phyloP scores from a whole-genome alignment of 108 stramenopile genomes.

The Skeletonema tropicum region DNA sequence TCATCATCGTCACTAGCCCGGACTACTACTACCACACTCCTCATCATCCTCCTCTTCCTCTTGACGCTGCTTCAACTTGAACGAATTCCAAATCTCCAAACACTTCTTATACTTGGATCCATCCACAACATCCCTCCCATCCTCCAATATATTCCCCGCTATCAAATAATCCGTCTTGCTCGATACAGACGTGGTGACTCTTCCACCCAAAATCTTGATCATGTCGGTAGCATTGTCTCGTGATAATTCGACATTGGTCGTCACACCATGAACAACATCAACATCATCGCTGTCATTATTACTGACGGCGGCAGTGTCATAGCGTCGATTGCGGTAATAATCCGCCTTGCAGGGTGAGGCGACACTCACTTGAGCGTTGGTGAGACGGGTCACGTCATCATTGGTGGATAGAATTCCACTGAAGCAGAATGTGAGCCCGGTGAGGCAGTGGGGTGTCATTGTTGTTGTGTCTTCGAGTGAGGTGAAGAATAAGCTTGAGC shows the following conservation, averaged over 20 bases:
- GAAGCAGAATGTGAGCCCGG: constrained; percentile 77
- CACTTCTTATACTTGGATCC: constrained; percentile 84
- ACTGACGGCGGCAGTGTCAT: constrained; percentile 1
- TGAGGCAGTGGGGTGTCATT: constrained; percentile 33
- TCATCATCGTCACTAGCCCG: no score
- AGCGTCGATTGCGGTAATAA: constrained; percentile 31
- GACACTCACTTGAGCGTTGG: constrained; percentile 13
- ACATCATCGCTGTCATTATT: no score
- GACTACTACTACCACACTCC: neutral
- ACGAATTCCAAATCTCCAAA: constrained; percentile 47
- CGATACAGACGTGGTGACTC: constrained; percentile 75
- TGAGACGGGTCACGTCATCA: neutral
- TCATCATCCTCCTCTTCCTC: neutral
- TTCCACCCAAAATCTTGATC: constrained; percentile 82
- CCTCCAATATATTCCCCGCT: constrained; percentile 86
- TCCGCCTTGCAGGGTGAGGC: constrained; percentile 23
- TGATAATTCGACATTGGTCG: constrained; percentile 28
- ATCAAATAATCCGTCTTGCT: constrained; percentile 91
- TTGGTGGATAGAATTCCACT: constrained; percentile 63
- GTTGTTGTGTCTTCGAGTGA: neutral
- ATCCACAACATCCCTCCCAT: constrained; percentile 83
- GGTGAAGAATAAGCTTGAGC: neutral
- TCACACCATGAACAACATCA: neutral
- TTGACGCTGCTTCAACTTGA: constrained; percentile 21
- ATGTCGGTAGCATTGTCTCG: constrained; percentile 75